Evolutionary conservation across 257 asterid species (phyloP).

Genomic region (Nyctanthes arbortristis): DNA sequence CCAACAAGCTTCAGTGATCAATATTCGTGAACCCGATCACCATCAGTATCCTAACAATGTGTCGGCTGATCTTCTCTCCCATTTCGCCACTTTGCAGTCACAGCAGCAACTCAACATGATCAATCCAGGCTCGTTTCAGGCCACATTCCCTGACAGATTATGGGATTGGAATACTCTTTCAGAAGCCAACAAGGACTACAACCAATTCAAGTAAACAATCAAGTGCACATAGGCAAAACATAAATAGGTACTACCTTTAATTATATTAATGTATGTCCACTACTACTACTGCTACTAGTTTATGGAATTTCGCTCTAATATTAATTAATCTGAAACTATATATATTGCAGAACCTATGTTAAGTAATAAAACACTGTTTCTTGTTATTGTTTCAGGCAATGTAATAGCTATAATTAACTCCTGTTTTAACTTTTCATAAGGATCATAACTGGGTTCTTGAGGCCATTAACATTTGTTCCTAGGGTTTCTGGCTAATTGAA

Average conservation of each 20-base stretch:
- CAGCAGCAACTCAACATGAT: conserved; percentile 28
- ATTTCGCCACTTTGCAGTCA: conserved; percentile 36
- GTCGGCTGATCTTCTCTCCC: conserved; percentile 42
- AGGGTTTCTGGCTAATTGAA: conserved; percentile 7
- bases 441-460: not conserved
- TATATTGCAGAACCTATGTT: not conserved
- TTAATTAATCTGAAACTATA: not conserved
- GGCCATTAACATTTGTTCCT: not conserved
- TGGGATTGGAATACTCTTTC: conserved; percentile 81
- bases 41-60: conserved; percentile 27
- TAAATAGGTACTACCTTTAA: conserved; percentile 1
- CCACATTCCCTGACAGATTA: conserved; percentile 52
- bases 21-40: conserved; percentile 19
- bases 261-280: conserved; percentile 3
- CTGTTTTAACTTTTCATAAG: not conserved
- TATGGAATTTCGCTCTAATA: not conserved
- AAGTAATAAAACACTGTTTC: conserved; percentile 1
- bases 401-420: not conserved
- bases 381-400: conserved; percentile 13
- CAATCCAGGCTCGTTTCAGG: conserved; percentile 40
- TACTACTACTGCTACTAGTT: conserved; percentile 16
- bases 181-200: conserved; percentile 45
- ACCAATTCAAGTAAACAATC: conserved; percentile 42
- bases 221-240: conserved; percentile 17
- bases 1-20: conserved; percentile 25